phyloP scores from a whole-genome alignment of 768 basidiomycete species.

The Mycena galopus region DNA sequence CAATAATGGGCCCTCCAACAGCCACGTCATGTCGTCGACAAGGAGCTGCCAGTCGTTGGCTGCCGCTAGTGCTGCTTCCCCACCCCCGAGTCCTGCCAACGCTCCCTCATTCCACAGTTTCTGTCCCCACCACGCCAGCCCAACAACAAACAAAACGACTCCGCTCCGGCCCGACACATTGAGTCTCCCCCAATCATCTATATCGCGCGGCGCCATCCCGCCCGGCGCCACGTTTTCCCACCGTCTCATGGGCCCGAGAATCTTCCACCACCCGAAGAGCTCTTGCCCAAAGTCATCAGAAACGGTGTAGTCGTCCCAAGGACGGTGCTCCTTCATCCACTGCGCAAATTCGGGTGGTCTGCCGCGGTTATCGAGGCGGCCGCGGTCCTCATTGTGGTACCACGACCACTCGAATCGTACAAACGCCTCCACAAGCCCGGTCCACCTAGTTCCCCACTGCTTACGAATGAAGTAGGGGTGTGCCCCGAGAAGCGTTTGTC shows the following conservation, averaged over 20 bases:
- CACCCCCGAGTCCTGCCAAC: background rate
- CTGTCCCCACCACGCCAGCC: conserved; percentile 7
- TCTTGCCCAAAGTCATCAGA: background rate
- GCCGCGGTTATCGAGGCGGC: background rate
- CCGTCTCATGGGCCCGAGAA: background rate
- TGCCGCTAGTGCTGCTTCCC: background rate
- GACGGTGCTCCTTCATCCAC: conserved; percentile 19
- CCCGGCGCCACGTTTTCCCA: background rate
- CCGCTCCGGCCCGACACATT: background rate
- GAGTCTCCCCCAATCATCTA: background rate
- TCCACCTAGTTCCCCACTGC: background rate
- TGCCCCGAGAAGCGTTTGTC: background rate
- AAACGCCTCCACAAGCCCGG: background rate
- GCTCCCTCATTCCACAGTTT: background rate
- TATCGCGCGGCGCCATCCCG: no score
- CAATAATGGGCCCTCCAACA: background rate
- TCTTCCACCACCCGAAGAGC: background rate
- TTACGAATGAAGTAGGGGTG: background rate
- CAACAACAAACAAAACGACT: background rate
- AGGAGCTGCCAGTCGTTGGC: background rate
- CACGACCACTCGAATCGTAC: conserved; percentile 2
- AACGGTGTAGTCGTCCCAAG: no score
- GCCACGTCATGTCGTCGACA: background rate
- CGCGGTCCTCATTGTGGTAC: background rate
- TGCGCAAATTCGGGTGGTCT: background rate